Conservation (phyloP, 2,329 filamentous ascomycete genomes). For the Phialemonium atrogriseum region DNA sequence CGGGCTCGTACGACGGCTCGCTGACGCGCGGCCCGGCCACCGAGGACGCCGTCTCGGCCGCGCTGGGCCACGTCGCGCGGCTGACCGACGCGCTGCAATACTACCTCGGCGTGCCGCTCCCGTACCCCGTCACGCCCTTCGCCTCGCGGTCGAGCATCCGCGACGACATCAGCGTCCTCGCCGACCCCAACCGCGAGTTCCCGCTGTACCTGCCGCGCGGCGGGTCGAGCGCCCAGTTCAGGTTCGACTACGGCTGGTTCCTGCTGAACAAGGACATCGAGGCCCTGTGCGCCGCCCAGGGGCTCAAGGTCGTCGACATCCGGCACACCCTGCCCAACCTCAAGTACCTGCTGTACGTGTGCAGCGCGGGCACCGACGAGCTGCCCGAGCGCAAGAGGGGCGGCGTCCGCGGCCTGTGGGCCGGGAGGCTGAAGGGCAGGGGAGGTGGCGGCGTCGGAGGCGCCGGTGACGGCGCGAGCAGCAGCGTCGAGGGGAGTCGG, state of each 20-base stretch:
- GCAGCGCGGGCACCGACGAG: constrained; percentile 66
- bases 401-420: constrained; percentile 51
- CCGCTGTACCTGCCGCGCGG: constrained; percentile 63
- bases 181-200: constrained; percentile 59
- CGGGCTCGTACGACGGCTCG: constrained; percentile 55
- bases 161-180: constrained; percentile 60
- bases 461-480: constrained; percentile 29
- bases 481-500: constrained; percentile 28
- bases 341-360: constrained; percentile 85
- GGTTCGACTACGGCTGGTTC: constrained; percentile 95
- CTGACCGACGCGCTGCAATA: constrained; percentile 69
- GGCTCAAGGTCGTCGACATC: constrained; percentile 77
- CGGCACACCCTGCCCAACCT: constrained; percentile 88
- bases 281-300: constrained; percentile 52
- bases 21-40: constrained; percentile 23
- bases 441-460: constrained; percentile 8
- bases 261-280: constrained; percentile 96
- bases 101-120: constrained; percentile 70
- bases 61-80: constrained; percentile 71
- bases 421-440: constrained; percentile 34
- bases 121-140: constrained; percentile 67
- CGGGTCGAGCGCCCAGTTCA: constrained; percentile 65
- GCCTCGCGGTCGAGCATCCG: constrained; percentile 69
- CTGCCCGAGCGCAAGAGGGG: constrained; percentile 54
- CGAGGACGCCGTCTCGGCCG: constrained; percentile 70